Conservation (phyloP, 2,329 filamentous ascomycete species). For the Cladophialophora carrionii region DNA sequence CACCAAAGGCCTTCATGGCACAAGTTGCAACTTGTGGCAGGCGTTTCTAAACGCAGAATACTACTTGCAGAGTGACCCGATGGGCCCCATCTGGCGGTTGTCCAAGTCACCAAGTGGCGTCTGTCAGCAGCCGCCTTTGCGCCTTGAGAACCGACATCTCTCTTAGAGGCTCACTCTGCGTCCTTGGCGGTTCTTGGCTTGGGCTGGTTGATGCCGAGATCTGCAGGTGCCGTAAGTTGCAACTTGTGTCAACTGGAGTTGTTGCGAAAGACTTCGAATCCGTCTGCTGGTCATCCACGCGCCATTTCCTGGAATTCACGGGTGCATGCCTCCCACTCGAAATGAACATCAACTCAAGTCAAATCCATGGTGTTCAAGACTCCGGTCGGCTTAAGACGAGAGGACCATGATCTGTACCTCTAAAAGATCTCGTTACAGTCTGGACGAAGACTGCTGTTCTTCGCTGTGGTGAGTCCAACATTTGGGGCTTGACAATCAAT, state of each 20-base stretch:
- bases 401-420: not conserved
- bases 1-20: not conserved
- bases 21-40: not conserved
- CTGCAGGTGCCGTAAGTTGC: not conserved
- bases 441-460: not conserved
- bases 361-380: not conserved
- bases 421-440: not conserved
- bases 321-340: not conserved
- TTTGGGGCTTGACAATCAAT: not conserved
- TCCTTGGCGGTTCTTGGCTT: not conserved
- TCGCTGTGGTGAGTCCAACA: not conserved
- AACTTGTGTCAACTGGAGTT: not conserved
- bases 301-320: too few relatives aligned
- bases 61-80: not conserved
- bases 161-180: not conserved
- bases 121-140: not conserved
- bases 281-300: too few relatives aligned
- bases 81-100: too few relatives aligned
- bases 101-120: not conserved
- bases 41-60: not conserved
- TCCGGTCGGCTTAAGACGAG: not conserved
- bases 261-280: not conserved
- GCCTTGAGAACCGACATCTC: not conserved
- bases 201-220: not conserved
- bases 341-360: not conserved